phyloP scores from a whole-genome alignment of 345 rosid genomes.

The Citrus maxima region DNA sequence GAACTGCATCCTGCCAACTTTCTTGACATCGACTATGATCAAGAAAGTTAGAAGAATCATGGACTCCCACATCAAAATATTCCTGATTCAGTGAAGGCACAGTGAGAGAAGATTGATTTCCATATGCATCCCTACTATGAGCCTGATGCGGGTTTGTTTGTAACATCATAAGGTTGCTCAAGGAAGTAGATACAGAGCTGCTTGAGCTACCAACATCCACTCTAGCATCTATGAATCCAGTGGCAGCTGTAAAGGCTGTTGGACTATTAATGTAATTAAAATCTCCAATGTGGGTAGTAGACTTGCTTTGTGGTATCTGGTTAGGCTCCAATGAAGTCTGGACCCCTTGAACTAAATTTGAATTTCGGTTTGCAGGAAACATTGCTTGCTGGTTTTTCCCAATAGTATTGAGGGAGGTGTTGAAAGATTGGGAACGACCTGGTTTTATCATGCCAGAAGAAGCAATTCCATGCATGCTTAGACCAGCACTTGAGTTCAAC shows the following conservation, averaged over 20 bases:
- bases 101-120: constrained; percentile 44
- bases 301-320: constrained; percentile 43
- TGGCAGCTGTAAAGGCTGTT: constrained; percentile 22
- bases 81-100: constrained; percentile 35
- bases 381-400: constrained; percentile 47
- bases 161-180: constrained; percentile 39
- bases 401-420: constrained; percentile 33
- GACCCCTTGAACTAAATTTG: constrained; percentile 38
- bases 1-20: constrained; percentile 48
- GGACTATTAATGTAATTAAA: constrained; percentile 34
- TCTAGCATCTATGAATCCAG: constrained; percentile 35
- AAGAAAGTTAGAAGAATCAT: constrained; percentile 42
- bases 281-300: constrained; percentile 38
- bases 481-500: constrained; percentile 48
- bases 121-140: constrained; percentile 28
- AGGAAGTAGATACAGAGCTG: constrained; percentile 32
- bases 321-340: not conserved
- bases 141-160: constrained; percentile 37
- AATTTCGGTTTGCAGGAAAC: constrained; percentile 35
- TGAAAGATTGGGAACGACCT: constrained; percentile 38
- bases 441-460: constrained; percentile 48
- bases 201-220: constrained; percentile 37
- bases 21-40: constrained; percentile 38
- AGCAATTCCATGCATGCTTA: constrained; percentile 48
- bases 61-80: constrained; percentile 29